Evolutionary conservation across 1,284 basidiomycete species (phyloP).

Genomic region (Uromyces viciae-fabae): DNA sequence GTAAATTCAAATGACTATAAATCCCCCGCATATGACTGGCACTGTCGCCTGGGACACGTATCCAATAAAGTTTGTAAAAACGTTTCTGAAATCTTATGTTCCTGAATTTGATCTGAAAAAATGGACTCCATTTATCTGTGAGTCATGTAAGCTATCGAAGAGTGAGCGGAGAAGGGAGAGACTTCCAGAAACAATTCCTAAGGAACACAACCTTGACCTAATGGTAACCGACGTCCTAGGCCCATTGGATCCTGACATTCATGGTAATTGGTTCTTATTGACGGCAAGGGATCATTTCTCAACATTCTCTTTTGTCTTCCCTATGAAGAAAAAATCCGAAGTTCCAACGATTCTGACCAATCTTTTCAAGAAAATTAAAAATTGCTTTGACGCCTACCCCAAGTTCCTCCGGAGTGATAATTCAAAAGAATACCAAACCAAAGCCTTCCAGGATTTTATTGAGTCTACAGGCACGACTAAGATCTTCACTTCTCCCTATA

Average conservation of each 20-base stretch:
- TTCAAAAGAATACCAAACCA: slow-evolving; percentile 1
- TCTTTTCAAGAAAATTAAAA: neutral
- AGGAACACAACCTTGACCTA: neutral
- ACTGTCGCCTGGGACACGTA: neutral
- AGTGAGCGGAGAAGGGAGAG: neutral
- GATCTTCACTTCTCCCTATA: neutral
- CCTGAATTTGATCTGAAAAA: neutral
- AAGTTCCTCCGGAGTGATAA: neutral
- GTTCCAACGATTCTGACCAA: neutral
- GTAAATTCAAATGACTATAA: too few relatives aligned
- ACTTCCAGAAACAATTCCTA: neutral
- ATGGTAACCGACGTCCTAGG: slow-evolving; percentile 5
- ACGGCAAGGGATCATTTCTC: neutral
- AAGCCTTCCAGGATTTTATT: neutral
- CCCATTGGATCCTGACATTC: neutral
- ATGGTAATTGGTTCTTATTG: neutral
- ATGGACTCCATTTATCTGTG: slow-evolving; percentile 4
- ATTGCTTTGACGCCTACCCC: neutral
- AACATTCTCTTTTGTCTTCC: neutral
- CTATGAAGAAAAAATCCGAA: neutral
- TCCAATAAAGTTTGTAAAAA: neutral
- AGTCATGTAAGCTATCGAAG: neutral
- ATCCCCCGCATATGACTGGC: neutral
- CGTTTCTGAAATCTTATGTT: neutral
- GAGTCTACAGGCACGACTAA: neutral